Evolutionary conservation across 805 yeast genomes (phyloP).

Genomic region (Cyberlindnera amylophila): DNA sequence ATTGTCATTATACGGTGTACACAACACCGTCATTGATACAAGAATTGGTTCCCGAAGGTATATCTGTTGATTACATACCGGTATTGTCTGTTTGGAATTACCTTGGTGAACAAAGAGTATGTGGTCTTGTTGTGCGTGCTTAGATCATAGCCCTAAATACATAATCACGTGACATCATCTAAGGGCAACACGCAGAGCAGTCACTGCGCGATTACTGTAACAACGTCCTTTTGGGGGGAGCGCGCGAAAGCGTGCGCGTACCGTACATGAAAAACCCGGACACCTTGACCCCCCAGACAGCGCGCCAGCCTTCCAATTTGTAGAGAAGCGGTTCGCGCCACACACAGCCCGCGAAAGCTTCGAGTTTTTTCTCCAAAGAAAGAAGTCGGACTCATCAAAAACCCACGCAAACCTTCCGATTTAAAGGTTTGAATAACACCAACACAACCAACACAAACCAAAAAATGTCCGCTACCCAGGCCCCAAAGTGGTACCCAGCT

Average conservation of each 20-base stretch:
- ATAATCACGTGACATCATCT: constrained; percentile 9
- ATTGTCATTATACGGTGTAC: constrained; percentile 24
- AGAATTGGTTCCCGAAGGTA: neutral
- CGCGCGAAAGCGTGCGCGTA: neutral
- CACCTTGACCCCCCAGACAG: constrained; percentile 3
- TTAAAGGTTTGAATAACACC: too few species aligned
- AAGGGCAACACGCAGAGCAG: neutral
- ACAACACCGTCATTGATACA: constrained; percentile 16
- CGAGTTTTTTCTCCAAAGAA: constrained; percentile 5
- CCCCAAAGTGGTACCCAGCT: constrained; percentile 93
- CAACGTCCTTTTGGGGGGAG: neutral
- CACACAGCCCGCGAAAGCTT: neutral
- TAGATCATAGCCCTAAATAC: constrained; percentile 1
- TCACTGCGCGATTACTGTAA: neutral
- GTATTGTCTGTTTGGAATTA: constrained; percentile 28
- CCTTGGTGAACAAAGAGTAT: constrained; percentile 20
- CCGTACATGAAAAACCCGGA: constrained; percentile 11
- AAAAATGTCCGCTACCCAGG: constrained; percentile 32
- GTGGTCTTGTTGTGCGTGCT: constrained; percentile 25
- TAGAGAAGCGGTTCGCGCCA: constrained; percentile 5
- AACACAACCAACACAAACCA: constrained; percentile 1
- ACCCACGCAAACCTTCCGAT: too few species aligned
- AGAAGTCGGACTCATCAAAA: neutral
- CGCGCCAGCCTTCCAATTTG: too few species aligned
- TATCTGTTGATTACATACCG: constrained; percentile 29